Evolutionary conservation across 768 basidiomycete species (phyloP).

Genomic region (Favolaschia claudopus): DNA sequence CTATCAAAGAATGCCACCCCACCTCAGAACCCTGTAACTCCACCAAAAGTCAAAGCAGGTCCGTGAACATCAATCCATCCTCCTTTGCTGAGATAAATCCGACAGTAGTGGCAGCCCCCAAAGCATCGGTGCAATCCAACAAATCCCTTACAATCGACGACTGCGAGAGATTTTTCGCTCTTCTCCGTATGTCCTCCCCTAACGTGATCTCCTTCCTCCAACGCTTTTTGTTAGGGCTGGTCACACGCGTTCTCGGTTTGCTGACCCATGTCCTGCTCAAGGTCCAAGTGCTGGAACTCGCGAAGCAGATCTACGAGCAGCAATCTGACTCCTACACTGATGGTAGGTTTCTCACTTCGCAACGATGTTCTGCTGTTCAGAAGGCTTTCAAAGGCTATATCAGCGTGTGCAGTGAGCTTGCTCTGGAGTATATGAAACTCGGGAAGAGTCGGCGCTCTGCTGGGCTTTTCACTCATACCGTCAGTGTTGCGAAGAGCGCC

Average conservation of each 20-base stretch:
- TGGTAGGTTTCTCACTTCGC: constrained; percentile 45
- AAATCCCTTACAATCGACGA: constrained; percentile 43
- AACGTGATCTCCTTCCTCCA: neutral
- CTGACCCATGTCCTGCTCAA: constrained; percentile 72
- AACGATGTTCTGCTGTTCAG: neutral
- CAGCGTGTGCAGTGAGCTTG: constrained; percentile 71
- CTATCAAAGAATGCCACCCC: constrained; percentile 27
- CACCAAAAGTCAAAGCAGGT: constrained; percentile 49
- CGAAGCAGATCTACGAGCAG: constrained; percentile 66
- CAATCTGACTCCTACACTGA: constrained; percentile 50
- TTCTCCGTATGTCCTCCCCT: constrained; percentile 57
- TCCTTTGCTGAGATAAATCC: constrained; percentile 18
- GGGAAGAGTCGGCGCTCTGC: constrained; percentile 77
- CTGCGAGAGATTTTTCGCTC: constrained; percentile 49
- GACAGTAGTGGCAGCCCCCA: constrained; percentile 41
- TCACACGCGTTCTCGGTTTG: constrained; percentile 69
- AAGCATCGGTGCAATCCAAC: constrained; percentile 28
- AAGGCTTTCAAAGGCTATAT: constrained; percentile 59
- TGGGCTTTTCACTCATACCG: constrained; percentile 66
- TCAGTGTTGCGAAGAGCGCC: constrained; percentile 52
- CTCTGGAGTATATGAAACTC: constrained; percentile 79
- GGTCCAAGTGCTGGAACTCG: constrained; percentile 70
- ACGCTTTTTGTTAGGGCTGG: constrained; percentile 51
- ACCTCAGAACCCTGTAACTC: constrained; percentile 49
- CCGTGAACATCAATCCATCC: neutral